Conservation (phyloP, 2,329 filamentous ascomycete species). For the Diplocarpon rosae region DNA sequence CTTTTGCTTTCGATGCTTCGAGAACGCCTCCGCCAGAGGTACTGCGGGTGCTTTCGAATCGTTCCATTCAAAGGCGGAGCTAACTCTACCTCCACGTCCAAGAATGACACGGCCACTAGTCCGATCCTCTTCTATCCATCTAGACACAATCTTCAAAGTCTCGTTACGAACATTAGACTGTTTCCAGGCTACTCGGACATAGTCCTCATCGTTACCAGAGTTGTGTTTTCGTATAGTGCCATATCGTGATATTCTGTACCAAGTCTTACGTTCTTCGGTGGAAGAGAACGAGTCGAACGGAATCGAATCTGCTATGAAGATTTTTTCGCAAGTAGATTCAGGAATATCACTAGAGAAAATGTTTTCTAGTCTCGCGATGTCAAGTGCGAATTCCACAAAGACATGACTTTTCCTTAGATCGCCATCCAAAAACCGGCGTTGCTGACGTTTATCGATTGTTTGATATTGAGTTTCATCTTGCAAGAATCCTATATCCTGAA, state of each 20-base stretch:
- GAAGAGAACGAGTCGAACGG: slow-evolving; percentile 39
- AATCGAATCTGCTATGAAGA: slow-evolving; percentile 22
- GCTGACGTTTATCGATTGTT: not conserved
- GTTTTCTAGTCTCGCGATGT: slow-evolving; percentile 19
- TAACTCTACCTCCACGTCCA: slow-evolving; percentile 35
- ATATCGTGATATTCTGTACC: slow-evolving; percentile 53
- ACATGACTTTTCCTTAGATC: slow-evolving; percentile 7
- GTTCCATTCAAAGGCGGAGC: slow-evolving; percentile 48
- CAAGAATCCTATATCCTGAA: not conserved
- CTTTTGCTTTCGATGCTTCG: slow-evolving; percentile 14
- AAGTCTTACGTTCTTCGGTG: slow-evolving; percentile 48
- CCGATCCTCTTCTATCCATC: slow-evolving; percentile 57
- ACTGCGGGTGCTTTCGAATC: slow-evolving; percentile 41
- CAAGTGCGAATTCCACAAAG: slow-evolving; percentile 18
- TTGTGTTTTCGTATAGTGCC: slow-evolving; percentile 48
- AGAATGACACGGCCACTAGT: slow-evolving; percentile 40
- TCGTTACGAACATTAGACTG: slow-evolving; percentile 42
- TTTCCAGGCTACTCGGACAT: slow-evolving; percentile 46
- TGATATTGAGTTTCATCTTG: not conserved
- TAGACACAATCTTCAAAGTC: slow-evolving; percentile 46
- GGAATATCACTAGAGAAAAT: slow-evolving; percentile 21
- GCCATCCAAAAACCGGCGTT: not conserved
- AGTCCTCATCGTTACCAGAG: slow-evolving; percentile 46
- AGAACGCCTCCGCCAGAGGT: slow-evolving; percentile 31
- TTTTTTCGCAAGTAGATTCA: slow-evolving; percentile 15